These are phyloP conservation scores for Neonectria faginata DNA, from an alignment of 2,329 filamentous ascomycete genomes.

Conservation along the genomic window DNA sequence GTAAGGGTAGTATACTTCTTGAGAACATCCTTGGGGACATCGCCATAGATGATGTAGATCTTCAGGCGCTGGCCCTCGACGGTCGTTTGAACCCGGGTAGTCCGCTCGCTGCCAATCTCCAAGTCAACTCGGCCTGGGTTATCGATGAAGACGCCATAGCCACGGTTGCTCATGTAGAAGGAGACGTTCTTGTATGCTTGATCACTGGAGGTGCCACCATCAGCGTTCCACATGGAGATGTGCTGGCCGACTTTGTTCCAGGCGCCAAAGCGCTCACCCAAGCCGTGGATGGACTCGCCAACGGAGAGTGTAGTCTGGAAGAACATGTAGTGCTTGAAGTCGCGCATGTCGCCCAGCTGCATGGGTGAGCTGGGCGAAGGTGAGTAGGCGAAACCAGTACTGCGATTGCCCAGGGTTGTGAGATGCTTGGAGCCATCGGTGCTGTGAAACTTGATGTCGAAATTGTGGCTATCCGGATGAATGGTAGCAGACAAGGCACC, in stretches of 20 bases:
- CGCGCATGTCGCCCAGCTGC: conserved; percentile 51
- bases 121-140: conserved; percentile 76
- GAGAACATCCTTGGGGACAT: conserved; percentile 77
- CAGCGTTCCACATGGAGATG: conserved; percentile 72
- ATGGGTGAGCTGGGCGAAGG: conserved; percentile 50
- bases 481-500: conserved; percentile 53
- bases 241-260: conserved; percentile 82
- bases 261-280: conserved; percentile 81
- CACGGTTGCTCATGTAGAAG: conserved; percentile 77
- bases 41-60: conserved; percentile 80
- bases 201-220: conserved; percentile 74
- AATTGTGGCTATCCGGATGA: conserved; percentile 51
- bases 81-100: conserved; percentile 75
- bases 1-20: conserved; percentile 75
- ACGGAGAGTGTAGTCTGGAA: conserved; percentile 66
- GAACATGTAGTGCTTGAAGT: conserved; percentile 67
- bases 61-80: conserved; percentile 77
- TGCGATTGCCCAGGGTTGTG: conserved; percentile 54
- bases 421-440: conserved; percentile 52
- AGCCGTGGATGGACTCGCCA: conserved; percentile 77
- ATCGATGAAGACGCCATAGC: conserved; percentile 83
- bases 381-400: conserved; percentile 54
- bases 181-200: conserved; percentile 80
- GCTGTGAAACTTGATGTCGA: conserved; percentile 55
- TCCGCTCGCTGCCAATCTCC: conserved; percentile 80